Conservation (phyloP, 768 basidiomycete genomes). For the Phaeotremella fagi region DNA sequence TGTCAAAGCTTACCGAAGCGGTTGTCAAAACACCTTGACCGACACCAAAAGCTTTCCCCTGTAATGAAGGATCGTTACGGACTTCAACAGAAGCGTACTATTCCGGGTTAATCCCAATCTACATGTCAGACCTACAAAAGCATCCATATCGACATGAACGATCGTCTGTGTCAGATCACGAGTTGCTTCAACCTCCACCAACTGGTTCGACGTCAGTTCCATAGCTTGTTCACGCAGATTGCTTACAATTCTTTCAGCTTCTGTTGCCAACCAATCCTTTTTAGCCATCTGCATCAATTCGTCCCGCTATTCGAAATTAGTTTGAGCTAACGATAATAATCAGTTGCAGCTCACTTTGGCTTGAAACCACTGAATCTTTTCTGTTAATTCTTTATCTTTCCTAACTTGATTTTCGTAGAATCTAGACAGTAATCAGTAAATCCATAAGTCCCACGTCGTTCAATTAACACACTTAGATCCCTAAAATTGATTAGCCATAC, state of each 20-base stretch:
- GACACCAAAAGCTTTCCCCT: slow-evolving; percentile 57
- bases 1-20: slow-evolving; percentile 51
- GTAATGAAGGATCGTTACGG: slow-evolving; percentile 38
- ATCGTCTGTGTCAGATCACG: slow-evolving; percentile 78
- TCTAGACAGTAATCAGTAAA: slow-evolving; percentile 56
- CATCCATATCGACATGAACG: slow-evolving; percentile 95
- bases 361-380: slow-evolving; percentile 66
- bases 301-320: slow-evolving; percentile 51
- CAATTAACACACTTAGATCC: slow-evolving; percentile 66
- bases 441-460: neutral
- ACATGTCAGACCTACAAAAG: slow-evolving; percentile 58
- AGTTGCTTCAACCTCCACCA: slow-evolving; percentile 65
- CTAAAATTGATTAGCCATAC: no score
- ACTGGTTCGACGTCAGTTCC: slow-evolving; percentile 13
- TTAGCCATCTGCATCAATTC: slow-evolving; percentile 25
- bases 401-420: slow-evolving; percentile 71
- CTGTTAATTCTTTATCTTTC: slow-evolving; percentile 78
- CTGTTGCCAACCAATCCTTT: slow-evolving; percentile 59
- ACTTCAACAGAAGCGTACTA: slow-evolving; percentile 51
- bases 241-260: slow-evolving; percentile 67
- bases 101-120: slow-evolving; percentile 35
- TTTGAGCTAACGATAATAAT: neutral
- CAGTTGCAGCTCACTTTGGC: slow-evolving; percentile 48
- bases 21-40: slow-evolving; percentile 80
- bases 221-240: neutral